phyloP scores from a whole-genome alignment of 176 grass and related monocot genomes.

The Luzula sylvatica region DNA sequence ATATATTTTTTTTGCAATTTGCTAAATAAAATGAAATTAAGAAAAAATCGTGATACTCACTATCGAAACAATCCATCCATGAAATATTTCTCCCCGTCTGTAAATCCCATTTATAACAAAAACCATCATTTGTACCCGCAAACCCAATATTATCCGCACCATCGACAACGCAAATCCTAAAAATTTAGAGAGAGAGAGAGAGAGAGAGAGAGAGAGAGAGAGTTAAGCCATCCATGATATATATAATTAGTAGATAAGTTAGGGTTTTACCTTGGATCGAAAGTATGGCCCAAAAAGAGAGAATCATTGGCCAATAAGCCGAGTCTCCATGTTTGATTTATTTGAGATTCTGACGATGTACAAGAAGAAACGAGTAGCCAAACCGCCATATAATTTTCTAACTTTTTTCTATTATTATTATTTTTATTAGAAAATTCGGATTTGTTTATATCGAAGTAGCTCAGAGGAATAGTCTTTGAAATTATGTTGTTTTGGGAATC shows the following conservation, averaged over 20 bases:
- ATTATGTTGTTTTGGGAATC: conserved; percentile 32
- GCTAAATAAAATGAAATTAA: too few species aligned
- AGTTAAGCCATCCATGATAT: too few species aligned
- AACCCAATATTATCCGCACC: too few species aligned
- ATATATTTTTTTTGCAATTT: too few species aligned
- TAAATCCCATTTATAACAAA: too few species aligned
- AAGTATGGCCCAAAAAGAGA: conserved; percentile 50
- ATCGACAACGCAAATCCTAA: too few species aligned
- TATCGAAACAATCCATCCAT: too few species aligned
- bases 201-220: too few species aligned
- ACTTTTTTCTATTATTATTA: background rate
- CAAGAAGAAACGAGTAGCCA: conserved; percentile 73
- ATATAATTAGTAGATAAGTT: too few species aligned
- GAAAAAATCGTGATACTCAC: background rate
- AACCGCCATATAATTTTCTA: conserved; percentile 33
- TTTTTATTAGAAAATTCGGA: conserved; percentile 24
- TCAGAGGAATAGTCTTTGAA: conserved; percentile 65
- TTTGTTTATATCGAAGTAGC: conserved; percentile 43
- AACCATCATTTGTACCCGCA: too few species aligned
- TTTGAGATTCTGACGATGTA: conserved; percentile 59
- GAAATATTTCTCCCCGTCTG: too few species aligned
- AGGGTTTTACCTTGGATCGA: conserved; percentile 88
- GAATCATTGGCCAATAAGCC: conserved; percentile 52
- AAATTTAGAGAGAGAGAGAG: too few species aligned
- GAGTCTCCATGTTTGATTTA: conserved; percentile 53